Conservation (phyloP, 805 yeast genomes). For the Candida saitoana region DNA sequence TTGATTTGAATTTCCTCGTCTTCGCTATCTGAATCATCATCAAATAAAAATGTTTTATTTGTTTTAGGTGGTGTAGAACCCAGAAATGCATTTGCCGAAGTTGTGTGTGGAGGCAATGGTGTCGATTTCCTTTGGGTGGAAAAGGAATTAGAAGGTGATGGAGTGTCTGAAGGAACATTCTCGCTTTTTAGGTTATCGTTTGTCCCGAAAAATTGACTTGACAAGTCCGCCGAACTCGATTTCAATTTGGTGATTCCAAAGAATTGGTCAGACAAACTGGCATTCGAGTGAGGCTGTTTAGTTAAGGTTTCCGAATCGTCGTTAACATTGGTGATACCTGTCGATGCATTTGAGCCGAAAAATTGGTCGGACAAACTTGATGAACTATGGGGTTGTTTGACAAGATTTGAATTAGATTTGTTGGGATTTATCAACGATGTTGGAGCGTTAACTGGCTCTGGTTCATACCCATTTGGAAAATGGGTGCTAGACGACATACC, state of each 20-base stretch:
- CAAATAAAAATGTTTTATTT: slow-evolving; percentile 28
- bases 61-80: slow-evolving; percentile 25
- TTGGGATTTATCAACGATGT: slow-evolving; percentile 29
- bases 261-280: slow-evolving; percentile 7
- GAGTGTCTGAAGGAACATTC: slow-evolving; percentile 1
- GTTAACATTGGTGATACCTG: not conserved
- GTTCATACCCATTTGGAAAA: slow-evolving; percentile 15
- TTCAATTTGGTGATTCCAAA: slow-evolving; percentile 33
- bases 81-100: slow-evolving; percentile 40
- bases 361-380: slow-evolving; percentile 37
- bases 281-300: slow-evolving; percentile 5
- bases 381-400: slow-evolving; percentile 42
- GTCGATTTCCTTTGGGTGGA: slow-evolving; percentile 30
- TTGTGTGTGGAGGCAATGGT: slow-evolving; percentile 41
- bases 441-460: slow-evolving; percentile 23
- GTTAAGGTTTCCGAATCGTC: not conserved
- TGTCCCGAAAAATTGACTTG: slow-evolving; percentile 32
- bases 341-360: slow-evolving; percentile 17
- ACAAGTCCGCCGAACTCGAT: slow-evolving; percentile 35
- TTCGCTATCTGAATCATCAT: slow-evolving; percentile 33
- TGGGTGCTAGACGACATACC: slow-evolving; percentile 12
- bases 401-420: slow-evolving; percentile 27
- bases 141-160: slow-evolving; percentile 8
- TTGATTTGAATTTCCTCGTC: slow-evolving; percentile 25
- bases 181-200: not conserved